These are phyloP conservation scores for Quercus lobata DNA, from an alignment of 331 rosid species.

Conservation along the genomic window DNA sequence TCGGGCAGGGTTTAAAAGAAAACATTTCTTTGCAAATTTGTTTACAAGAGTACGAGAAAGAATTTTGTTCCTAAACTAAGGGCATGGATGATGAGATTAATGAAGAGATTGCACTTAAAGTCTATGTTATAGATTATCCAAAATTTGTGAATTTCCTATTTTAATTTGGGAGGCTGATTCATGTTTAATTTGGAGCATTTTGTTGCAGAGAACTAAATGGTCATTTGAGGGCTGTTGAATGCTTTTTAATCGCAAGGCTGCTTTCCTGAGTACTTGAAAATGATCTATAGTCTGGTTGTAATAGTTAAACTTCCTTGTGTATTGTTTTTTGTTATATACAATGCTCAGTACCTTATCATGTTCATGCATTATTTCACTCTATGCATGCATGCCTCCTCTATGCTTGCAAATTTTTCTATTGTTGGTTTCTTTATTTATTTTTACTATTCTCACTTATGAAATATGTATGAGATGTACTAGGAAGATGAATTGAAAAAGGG, in stretches of 20 bases:
- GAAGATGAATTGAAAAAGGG: constrained; percentile 91
- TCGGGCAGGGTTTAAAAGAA: background rate
- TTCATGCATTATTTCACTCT: background rate
- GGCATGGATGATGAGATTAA: background rate
- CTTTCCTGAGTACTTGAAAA: background rate
- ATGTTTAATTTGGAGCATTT: background rate
- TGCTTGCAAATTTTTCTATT: background rate
- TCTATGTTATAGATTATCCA: background rate
- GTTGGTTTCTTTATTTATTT: background rate
- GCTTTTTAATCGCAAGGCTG: background rate
- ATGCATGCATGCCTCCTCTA: background rate
- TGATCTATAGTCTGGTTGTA: background rate
- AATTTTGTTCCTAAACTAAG: background rate
- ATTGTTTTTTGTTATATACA: background rate
- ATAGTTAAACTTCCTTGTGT: background rate
- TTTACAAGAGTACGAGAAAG: background rate
- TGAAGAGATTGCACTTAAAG: background rate
- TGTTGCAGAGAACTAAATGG: background rate
- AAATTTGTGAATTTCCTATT: background rate
- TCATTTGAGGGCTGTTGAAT: background rate
- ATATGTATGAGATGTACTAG: constrained; percentile 30
- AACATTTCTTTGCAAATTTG: background rate
- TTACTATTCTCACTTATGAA: constrained; percentile 13
- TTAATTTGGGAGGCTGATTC: background rate
- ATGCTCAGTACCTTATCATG: background rate